phyloP scores from a whole-genome alignment of 345 rosid species.

The Firmiana major region DNA sequence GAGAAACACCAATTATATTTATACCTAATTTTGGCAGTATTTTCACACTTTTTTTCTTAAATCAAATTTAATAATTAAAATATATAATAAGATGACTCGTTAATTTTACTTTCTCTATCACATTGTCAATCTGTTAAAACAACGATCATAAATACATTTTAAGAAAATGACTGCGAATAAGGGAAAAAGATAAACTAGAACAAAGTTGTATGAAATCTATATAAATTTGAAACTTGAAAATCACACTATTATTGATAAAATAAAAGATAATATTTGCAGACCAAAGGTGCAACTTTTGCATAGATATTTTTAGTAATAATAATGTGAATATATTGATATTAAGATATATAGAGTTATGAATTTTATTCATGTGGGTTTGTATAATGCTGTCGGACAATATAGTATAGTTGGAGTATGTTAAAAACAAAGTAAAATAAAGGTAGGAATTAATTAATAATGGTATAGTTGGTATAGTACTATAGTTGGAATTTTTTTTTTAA shows the following conservation, averaged over 20 bases:
- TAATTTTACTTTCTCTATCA: background rate
- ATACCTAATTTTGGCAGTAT: too few relatives aligned
- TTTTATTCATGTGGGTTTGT: conserved; percentile 1
- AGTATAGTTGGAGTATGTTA: background rate
- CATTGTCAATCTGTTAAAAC: background rate
- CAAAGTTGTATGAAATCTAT: background rate
- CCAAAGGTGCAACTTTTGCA: too few relatives aligned
- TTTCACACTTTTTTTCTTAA: too few relatives aligned
- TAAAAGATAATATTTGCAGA: background rate
- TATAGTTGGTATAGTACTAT: background rate
- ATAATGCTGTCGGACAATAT: background rate
- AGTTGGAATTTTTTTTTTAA: background rate
- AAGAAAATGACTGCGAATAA: background rate
- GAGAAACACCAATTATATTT: too few relatives aligned
- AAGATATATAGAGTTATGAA: background rate
- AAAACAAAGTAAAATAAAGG: background rate
- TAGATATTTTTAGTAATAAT: too few relatives aligned
- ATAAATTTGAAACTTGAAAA: background rate
- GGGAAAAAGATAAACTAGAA: background rate
- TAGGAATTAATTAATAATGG: background rate
- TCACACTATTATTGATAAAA: background rate
- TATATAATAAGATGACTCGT: background rate
- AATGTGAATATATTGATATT: too few relatives aligned
- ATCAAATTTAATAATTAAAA: background rate
- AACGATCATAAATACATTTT: background rate